Base-by-base conservation (phyloP, 2,329 filamentous ascomycete species). In the Pseudophaeomoniella oleicola region DNA sequence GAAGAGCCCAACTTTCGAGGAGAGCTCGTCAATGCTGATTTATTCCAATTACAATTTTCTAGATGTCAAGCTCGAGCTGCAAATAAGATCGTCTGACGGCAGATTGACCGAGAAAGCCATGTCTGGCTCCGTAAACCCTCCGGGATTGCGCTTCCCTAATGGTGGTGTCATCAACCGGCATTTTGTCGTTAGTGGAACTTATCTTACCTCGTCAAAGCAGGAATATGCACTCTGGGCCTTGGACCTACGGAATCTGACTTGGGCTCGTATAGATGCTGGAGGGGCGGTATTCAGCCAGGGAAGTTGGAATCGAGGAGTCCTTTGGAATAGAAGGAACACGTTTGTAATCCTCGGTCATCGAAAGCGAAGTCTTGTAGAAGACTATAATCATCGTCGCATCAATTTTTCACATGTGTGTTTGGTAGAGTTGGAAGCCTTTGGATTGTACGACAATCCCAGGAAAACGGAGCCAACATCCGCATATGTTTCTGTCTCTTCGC, bases 1-100 rank as follows among this genome's bases (percentile, higher is more conserved):
- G 44, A 22, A 51, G 48, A 30, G 46, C 42, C 17, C 51, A 50
- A 36, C 46, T 29, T 39, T 42, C 9, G 41, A 50, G 33, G 49
- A 48, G 18, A 43, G 43, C 38, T 67, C 71, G 4, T 67, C 74
- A 3, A 94, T 96, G 86, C 70, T 98, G 43, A 92, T 98, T 32
- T 98, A 98, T 57, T 96, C 88, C 16, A 98, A 98, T 55, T 98
- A 98, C 60, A 96, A 98, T 58, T 98, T 98, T 51, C 59, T 98
- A 38, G 88, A 98, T 49, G 90, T 98, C 46, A 96, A 94, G 55
- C 65, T 98, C 16, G 90, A 98, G 57, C 65, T 98, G 27, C 90
- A 96, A 57, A 75, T 98, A 34, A 75, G 90, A 36, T 68, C 81
- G 5, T 74, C 84, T 1, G 87, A 96, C 54, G 88, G 90, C 18